Conservation (phyloP, 2,329 filamentous ascomycete species). For the Ophiognomonia clavigignenti-juglandacearum region DNA sequence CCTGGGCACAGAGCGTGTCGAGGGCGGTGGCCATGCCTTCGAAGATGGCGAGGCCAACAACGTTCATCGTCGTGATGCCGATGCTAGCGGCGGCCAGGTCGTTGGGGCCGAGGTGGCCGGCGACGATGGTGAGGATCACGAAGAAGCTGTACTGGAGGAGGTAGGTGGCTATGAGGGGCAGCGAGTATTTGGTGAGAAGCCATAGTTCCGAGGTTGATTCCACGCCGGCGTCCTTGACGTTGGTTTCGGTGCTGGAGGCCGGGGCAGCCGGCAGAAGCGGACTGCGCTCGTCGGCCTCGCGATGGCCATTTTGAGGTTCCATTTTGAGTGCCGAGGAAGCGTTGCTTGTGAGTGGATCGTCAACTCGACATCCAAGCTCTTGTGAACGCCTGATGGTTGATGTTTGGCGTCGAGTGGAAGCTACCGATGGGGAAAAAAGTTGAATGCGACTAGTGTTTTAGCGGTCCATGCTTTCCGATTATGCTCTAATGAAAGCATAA, state of each 20-base stretch:
- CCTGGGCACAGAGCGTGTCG: slow-evolving; percentile 47
- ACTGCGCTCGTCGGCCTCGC: slow-evolving; percentile 6
- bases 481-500: too few species aligned
- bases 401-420: too few species aligned
- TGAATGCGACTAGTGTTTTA: too few species aligned
- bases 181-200: slow-evolving; percentile 30
- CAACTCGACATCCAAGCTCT: too few species aligned
- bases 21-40: slow-evolving; percentile 47
- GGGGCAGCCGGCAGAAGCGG: slow-evolving; percentile 4
- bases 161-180: slow-evolving; percentile 48
- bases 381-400: too few species aligned
- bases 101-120: slow-evolving; percentile 46
- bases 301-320: neutral
- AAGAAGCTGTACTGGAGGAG: slow-evolving; percentile 49
- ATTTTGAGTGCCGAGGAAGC: neutral
- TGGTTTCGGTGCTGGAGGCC: neutral
- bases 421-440: too few species aligned
- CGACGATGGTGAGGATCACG: slow-evolving; percentile 46
- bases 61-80: slow-evolving; percentile 49
- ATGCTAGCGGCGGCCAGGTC: slow-evolving; percentile 48
- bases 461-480: too few species aligned
- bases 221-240: neutral
- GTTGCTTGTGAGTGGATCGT: neutral
- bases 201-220: slow-evolving; percentile 10
- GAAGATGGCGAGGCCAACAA: slow-evolving; percentile 45